Percentiles rank a stretch among this genome's conserved stretches.
phyloP scores from a whole-genome alignment of 2,329 filamentous ascomycete genomes.

The Hymenoscyphus albidus region DNA sequence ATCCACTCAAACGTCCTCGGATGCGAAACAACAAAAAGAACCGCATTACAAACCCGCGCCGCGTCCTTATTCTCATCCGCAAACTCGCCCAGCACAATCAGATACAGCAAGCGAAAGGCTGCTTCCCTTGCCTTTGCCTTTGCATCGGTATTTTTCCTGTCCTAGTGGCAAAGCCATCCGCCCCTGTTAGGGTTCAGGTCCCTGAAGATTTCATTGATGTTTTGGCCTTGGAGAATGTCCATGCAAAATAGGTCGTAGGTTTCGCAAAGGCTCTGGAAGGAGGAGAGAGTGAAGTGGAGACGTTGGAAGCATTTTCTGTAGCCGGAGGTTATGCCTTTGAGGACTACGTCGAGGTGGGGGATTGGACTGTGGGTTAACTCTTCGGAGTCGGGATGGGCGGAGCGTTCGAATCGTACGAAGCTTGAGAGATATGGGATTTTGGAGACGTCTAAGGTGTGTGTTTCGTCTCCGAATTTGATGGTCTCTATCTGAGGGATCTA shows the following conservation, averaged over 20 bases:
- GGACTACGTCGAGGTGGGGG: not conserved
- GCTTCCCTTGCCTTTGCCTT: not conserved
- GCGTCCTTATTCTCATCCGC: conserved; percentile 25
- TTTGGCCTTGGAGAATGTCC: too few species aligned
- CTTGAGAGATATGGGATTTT: conserved; percentile 16
- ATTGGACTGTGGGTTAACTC: not conserved
- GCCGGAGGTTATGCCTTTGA: not conserved
- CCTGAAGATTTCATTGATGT: too few species aligned
- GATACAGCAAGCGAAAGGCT: not conserved
- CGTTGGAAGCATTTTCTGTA: not conserved
- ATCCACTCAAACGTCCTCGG: conserved; percentile 28
- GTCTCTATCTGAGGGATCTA: not conserved
- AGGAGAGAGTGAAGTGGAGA: not conserved
- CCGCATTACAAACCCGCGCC: conserved; percentile 26
- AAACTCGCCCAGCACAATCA: conserved; percentile 15
- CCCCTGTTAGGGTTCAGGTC: too few species aligned
- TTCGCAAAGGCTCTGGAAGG: not conserved
- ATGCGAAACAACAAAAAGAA: conserved; percentile 30
- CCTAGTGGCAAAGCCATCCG: too few species aligned
- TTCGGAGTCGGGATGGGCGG: conserved; percentile 9
- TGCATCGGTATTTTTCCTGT: too few species aligned
- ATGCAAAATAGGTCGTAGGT: not conserved
- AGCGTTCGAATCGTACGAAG: conserved; percentile 6
- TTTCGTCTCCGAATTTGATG: conserved; percentile 13
- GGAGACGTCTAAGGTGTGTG: conserved; percentile 9